Evolutionary conservation across 2,329 filamentous ascomycete species (phyloP), one percentile per base, ranked within the genome.

Genomic region (Pseudocercospora eumusae): DNA sequence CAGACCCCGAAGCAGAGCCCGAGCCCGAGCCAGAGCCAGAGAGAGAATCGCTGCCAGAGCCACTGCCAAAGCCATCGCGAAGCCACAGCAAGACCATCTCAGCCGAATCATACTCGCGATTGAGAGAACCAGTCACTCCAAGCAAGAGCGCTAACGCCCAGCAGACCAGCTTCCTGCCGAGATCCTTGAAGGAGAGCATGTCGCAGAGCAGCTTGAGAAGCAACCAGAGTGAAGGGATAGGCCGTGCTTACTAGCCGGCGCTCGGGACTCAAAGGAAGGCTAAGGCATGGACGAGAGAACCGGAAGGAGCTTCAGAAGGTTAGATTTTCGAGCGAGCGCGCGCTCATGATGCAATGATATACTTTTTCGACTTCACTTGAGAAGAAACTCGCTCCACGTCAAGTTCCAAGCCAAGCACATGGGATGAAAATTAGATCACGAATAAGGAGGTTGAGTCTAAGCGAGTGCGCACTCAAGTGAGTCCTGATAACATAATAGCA

Each of bases 121-220:
- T 47, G 20, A 47, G 44, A 47, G 44, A 47, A 25, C 47, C 47
- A 25, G 47, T 52, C 25, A 52, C 21, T 25, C 47, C 47, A 21
- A 23, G 44, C 44, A 23, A 47, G 21, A 20, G 13, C 18, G 44
- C 44, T 47, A 47, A 47, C 44, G 20, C 6, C 20, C 44, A 47
- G 20, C 20, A 47, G 44, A 15, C 20, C 18, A 25, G 18, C 4
- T 13, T 13, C 9, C 44, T 25, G 21, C 10, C 44, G 9, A 47
- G 8, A 15, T 9, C 7, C 18, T 25, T 47, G 44, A 28, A 52
- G 47, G 10, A 31, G 23, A 52, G 15, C 11, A 11, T 4, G 1
- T 52, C 47, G 11, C 10, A 52, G 47, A 28, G 11, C 15, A 52
- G 47, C 47, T 25, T 52, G 11, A 52, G 15, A 23, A 52, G 47